Evolutionary conservation across 1,139 yeast species (phyloP).

Genomic region (Nematodospora anomalae): DNA sequence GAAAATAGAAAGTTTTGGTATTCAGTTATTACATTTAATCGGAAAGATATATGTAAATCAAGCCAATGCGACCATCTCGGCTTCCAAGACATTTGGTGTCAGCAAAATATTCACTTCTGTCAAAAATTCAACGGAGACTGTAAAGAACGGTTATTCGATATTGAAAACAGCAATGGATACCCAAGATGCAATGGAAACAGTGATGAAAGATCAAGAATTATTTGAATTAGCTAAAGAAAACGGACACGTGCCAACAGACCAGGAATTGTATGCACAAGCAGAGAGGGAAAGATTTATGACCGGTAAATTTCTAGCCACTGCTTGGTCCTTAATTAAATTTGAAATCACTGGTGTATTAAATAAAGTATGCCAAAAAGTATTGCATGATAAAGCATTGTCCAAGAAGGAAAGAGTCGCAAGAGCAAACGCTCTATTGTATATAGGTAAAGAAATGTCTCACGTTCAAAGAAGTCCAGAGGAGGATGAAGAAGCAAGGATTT

Average conservation of each 20-base stretch:
- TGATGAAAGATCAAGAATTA: slow-evolving; percentile 51
- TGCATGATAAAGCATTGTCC: slow-evolving; percentile 55
- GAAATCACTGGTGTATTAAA: slow-evolving; percentile 69
- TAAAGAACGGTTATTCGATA: slow-evolving; percentile 41
- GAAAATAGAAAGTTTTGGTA: slow-evolving; percentile 50
- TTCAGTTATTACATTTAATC: slow-evolving; percentile 51
- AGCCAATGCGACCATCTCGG: slow-evolving; percentile 45
- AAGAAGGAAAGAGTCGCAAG: slow-evolving; percentile 53
- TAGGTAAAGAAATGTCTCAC: slow-evolving; percentile 56
- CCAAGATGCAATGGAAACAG: slow-evolving; percentile 38
- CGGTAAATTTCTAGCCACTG: slow-evolving; percentile 73
- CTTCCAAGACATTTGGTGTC: slow-evolving; percentile 47
- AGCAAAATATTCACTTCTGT: slow-evolving; percentile 53
- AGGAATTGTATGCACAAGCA: slow-evolving; percentile 53
- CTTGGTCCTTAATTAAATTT: slow-evolving; percentile 77
- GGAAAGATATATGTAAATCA: slow-evolving; percentile 66
- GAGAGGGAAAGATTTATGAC: slow-evolving; percentile 66
- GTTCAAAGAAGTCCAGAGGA: slow-evolving; percentile 68
- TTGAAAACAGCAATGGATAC: slow-evolving; percentile 46
- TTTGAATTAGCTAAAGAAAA: slow-evolving; percentile 33
- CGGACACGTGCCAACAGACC: slow-evolving; percentile 35
- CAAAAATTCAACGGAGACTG: slow-evolving; percentile 38
- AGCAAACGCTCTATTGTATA: slow-evolving; percentile 58
- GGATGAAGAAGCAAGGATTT: slow-evolving; percentile 71
- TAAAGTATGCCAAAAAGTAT: slow-evolving; percentile 61